Percentiles rank a stretch among this genome's conserved stretches.
phyloP scores from a whole-genome alignment of 345 rosid genomes.

The Ceriops zippeliana region DNA sequence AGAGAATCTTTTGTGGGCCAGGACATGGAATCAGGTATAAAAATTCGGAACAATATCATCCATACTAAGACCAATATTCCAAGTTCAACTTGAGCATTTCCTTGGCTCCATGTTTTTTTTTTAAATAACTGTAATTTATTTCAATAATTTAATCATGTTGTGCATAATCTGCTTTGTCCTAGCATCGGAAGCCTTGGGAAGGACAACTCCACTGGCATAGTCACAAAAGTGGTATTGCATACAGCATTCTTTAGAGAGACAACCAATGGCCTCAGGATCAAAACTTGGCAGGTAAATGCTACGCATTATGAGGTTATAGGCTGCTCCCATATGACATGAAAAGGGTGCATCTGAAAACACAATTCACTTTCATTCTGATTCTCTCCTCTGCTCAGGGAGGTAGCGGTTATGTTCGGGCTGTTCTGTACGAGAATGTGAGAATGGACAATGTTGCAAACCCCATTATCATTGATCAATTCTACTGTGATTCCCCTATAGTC shows the following conservation, averaged over 20 bases:
- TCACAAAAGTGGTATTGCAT: slow-evolving; percentile 80
- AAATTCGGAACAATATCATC: not conserved
- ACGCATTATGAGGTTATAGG: not conserved
- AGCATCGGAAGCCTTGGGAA: slow-evolving; percentile 97
- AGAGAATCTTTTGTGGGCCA: slow-evolving; percentile 84
- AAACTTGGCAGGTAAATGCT: slow-evolving; percentile 91
- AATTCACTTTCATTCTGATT: not conserved
- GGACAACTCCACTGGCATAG: slow-evolving; percentile 69
- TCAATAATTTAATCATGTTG: too few relatives aligned
- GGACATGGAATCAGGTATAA: slow-evolving; percentile 93
- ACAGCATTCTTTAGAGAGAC: slow-evolving; percentile 74
- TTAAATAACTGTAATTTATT: too few relatives aligned
- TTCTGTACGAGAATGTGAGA: slow-evolving; percentile 74
- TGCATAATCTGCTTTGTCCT: not conserved
- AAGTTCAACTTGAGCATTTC: not conserved
- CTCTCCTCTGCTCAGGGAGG: slow-evolving; percentile 58
- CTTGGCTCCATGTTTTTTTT: not conserved
- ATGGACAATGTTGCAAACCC: slow-evolving; percentile 85
- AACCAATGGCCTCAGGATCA: slow-evolving; percentile 87
- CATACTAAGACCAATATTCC: not conserved
- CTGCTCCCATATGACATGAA: not conserved
- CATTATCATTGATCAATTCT: slow-evolving; percentile 91
- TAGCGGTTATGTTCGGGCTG: slow-evolving; percentile 76
- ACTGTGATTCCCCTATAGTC: slow-evolving; percentile 78
- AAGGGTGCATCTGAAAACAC: not conserved